These are phyloP conservation scores for Mycena chlorophos DNA, from an alignment of 768 basidiomycete species.

Conservation along the genomic window DNA sequence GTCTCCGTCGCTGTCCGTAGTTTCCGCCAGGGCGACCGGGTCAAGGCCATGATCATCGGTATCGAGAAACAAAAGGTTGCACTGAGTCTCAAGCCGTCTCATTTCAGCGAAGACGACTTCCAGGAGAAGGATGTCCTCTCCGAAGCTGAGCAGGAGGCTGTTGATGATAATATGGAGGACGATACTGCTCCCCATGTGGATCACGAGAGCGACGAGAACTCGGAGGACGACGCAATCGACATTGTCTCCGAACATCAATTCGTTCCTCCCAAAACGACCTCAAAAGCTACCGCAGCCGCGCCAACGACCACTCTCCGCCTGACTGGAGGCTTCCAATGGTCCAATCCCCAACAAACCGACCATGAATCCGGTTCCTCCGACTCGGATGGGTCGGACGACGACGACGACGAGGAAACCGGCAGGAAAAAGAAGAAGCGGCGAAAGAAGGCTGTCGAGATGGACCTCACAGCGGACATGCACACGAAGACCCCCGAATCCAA, in stretches of 20 bases:
- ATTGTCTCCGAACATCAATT: neutral
- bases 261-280: constrained; percentile 14
- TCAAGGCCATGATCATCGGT: constrained; percentile 74
- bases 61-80: constrained; percentile 80
- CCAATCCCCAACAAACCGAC: constrained; percentile 39
- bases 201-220: constrained; percentile 46
- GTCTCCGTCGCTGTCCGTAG: constrained; percentile 72
- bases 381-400: constrained; percentile 52
- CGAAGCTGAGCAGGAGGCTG: constrained; percentile 28
- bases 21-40: constrained; percentile 85
- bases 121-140: constrained; percentile 36
- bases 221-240: constrained; percentile 12
- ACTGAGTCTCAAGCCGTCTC: constrained; percentile 86
- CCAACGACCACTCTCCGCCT: constrained; percentile 48
- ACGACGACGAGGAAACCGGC: constrained; percentile 41
- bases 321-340: constrained; percentile 74
- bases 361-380: constrained; percentile 39
- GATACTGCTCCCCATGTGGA: too few species aligned
- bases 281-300: constrained; percentile 12
- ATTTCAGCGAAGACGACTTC: constrained; percentile 72
- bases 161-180: constrained; percentile 30
- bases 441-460: constrained; percentile 72
- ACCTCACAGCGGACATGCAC: constrained; percentile 87
- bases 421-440: constrained; percentile 67
- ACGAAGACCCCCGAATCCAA: constrained; percentile 85